Conservation (phyloP, 331 rosid species). For the Rosa hybrid region DNA sequence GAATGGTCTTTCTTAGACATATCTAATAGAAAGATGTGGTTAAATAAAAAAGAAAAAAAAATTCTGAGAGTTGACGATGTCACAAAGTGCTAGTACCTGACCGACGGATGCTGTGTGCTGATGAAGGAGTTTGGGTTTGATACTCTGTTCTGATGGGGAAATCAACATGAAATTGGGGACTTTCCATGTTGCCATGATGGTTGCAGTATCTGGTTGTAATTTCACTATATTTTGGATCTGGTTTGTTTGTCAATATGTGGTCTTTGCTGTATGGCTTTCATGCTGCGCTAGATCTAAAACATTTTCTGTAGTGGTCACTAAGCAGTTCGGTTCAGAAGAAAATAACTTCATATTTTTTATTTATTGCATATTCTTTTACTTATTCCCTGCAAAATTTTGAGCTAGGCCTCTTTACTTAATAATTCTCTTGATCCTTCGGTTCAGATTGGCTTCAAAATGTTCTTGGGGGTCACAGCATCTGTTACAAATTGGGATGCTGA, state of each 20-base stretch:
- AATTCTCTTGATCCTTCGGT: conserved; percentile 21
- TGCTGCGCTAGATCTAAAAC: neutral
- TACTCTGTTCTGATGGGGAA: neutral
- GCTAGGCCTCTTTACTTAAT: neutral
- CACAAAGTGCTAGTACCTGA: neutral
- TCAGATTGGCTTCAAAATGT: conserved; percentile 96
- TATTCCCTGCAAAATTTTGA: neutral
- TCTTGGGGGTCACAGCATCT: conserved; percentile 89
- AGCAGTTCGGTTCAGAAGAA: too few relatives aligned
- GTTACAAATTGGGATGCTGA: conserved; percentile 96
- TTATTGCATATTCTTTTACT: neutral
- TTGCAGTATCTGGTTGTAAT: neutral
- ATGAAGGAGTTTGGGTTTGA: neutral
- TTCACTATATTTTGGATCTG: neutral
- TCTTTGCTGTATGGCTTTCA: neutral
- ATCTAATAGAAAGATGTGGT: neutral
- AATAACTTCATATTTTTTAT: too few relatives aligned
- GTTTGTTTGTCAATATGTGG: too few relatives aligned
- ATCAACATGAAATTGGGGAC: neutral
- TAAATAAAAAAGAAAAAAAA: neutral
- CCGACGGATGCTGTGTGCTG: neutral
- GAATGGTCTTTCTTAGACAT: neutral
- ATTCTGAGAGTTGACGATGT: neutral
- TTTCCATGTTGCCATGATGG: neutral
- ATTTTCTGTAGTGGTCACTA: neutral